Evolutionary conservation across 345 rosid genomes (phyloP), one percentile per base, ranked within the genome.

Genomic region (Litchi chinensis): DNA sequence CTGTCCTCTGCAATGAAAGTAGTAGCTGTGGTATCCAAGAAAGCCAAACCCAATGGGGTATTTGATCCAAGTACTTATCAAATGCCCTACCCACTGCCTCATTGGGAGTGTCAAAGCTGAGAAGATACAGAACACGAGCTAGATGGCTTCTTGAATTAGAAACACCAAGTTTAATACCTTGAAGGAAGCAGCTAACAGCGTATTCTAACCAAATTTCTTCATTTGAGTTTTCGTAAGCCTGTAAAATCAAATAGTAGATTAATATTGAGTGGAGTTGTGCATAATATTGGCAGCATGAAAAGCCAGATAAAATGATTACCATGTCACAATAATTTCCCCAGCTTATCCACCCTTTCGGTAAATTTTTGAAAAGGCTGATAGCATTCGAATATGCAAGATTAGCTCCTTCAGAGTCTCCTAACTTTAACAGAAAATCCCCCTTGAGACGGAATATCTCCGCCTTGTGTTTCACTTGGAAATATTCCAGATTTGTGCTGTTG

Each of bases 271-370:
- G 43, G 3, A 68, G 44, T 52, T 28, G 44, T 10, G 52, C 48
- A 16, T 65, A 52, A 48, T 68, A 76, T 2, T 16, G 40, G 54
- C 21, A 50, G 16, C 48, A 79, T 62, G 40, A 74, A 52, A 82
- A 82, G 69, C 19, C 11, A 52, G 19, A 70, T 43, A 65, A 84
- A 82, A 77, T 65, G 32, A 26, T 79, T 94, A 96, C 99, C 99
- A 90, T 85, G 82, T 96, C 98, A 80, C 98, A 93, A 84, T 96
- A 96, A 78, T 88, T 90, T 82, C 99, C 98, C 99, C 99, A 96
- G 88, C 99, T 96, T 89, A 96, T 94, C 99, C 99, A 96, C 82
- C 98, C 99, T 82, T 94, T 96, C 8, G 99, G 97, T 81, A 93
- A 87, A 87, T 90, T 90, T 81, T 94, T 96, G 90, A 89, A 94